Evolutionary conservation across 2,329 filamentous ascomycete species (phyloP), one percentile per base, ranked within the genome.

Genomic region (Hortaea sp.): DNA sequence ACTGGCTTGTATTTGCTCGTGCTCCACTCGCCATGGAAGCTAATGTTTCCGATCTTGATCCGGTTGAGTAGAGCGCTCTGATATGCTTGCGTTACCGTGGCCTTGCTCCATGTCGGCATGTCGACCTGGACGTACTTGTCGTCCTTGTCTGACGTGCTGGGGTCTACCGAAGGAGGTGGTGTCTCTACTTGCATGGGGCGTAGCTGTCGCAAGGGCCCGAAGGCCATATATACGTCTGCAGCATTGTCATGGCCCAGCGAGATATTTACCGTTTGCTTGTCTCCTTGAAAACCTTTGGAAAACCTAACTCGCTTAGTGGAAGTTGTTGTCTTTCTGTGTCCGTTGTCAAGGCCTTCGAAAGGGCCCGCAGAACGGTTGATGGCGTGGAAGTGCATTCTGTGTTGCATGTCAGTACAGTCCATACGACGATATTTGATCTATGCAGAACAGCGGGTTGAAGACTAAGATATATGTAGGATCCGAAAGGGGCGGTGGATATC

Each of bases 1-100:
- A 77, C 77, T 20, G 75, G 73, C 44, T 75, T 74, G 58, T 75
- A 73, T 47, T 76, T 70, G 51, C 63, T 68, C 7, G 74, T 62
- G 4, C 75, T 74, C 53, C 77, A 74, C 28, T 74, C 68, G 49
- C 68, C 72, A 10, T 73, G 73, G 49, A 74, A 70, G 12, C 67
- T 69, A 41, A 77, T 45, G 29, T 52, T 39, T n/a, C 40, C 41
- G 39, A 51, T 45, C 11, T 42, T 28, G 28, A 62, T 48, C 13
- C 57, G 55, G 44, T 59, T 61, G n/a, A 39, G 44, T 6, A 61
- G 51, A 1, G 57, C 57, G n/a, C 41, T 48, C 29, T 59, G 47
- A 43, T 61, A 54, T 32, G 52, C 53, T 39, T 55, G 48, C 6
- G 58, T 52, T 9, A 37, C 49, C 1, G 46, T n/a, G 5, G 49